A percentile compares a stretch with the other conserved stretches of the same genome.
phyloP scores from a whole-genome alignment of 2,329 filamentous ascomycete species.

The Myriosclerotinia curreyana region DNA sequence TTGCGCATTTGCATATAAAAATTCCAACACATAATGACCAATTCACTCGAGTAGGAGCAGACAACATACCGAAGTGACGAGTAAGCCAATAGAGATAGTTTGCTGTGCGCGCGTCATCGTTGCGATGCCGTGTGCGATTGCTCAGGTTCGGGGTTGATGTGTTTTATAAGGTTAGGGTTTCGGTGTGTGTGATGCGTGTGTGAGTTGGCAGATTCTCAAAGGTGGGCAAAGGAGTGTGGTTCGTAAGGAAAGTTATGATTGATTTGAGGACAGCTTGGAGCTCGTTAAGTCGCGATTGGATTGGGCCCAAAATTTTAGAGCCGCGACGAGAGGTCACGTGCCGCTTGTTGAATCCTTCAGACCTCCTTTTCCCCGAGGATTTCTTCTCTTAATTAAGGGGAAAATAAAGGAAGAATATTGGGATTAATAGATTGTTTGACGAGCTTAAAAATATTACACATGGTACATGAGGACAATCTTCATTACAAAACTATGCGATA shows the following conservation, averaged over 20 bases:
- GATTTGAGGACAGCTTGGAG: constrained; percentile 27
- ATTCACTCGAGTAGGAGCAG: constrained; percentile 4
- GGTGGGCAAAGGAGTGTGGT: constrained; percentile 36
- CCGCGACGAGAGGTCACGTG: not conserved
- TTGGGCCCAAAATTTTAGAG: not conserved
- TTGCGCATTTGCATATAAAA: constrained; percentile 20
- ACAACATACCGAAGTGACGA: constrained; percentile 74
- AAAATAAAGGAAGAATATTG: not conserved
- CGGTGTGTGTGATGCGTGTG: constrained; percentile 18
- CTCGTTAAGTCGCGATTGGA: constrained; percentile 10
- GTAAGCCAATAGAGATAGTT: constrained; percentile 81
- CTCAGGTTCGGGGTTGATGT: constrained; percentile 19
- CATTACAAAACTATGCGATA: constrained; percentile 21
- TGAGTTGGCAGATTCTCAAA: constrained; percentile 22
- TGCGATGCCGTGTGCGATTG: constrained; percentile 29
- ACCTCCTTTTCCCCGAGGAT: not conserved
- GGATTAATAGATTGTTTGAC: not conserved
- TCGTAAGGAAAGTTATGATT: constrained; percentile 30
- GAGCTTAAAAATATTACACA: constrained; percentile 7
- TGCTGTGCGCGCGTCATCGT: constrained; percentile 93
- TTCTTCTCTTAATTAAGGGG: not conserved
- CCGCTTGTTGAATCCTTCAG: not conserved
- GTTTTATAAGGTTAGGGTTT: constrained; percentile 20
- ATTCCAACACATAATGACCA: constrained; percentile 19
- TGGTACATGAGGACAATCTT: constrained; percentile 22